Evolutionary conservation across 176 grass and related monocot species (phyloP).

Genomic region (Chloris gayana): DNA sequence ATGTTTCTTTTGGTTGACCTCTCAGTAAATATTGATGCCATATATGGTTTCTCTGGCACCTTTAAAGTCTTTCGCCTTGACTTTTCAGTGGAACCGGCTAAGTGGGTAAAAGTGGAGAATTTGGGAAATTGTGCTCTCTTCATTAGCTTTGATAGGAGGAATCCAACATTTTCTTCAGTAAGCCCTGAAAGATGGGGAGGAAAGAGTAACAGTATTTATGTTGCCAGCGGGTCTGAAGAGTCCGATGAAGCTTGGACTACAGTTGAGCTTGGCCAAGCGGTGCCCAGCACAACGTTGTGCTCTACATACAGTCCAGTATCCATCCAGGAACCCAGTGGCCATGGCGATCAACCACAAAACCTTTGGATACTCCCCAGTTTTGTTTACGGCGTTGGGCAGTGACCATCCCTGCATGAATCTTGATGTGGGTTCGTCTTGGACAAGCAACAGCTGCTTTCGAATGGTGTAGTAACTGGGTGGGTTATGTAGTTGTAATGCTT

Average conservation of each 20-base stretch:
- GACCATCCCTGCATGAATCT: neutral
- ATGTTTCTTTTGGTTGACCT: conserved; percentile 54
- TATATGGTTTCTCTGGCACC: conserved; percentile 3
- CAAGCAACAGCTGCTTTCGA: neutral
- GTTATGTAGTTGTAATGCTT: neutral
- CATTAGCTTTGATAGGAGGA: conserved; percentile 19
- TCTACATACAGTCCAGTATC: neutral
- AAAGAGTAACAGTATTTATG: conserved; percentile 55
- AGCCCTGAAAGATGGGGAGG: conserved; percentile 70
- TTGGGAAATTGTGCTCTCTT: conserved; percentile 57
- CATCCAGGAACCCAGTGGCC: neutral
- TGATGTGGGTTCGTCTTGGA: neutral
- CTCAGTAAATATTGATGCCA: neutral
- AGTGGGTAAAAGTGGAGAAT: conserved; percentile 44
- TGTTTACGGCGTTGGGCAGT: neutral
- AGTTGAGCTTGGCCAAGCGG: conserved; percentile 21
- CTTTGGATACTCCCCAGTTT: conserved; percentile 45
- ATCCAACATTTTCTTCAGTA: conserved; percentile 46
- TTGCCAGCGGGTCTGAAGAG: neutral
- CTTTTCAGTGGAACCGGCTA: conserved; percentile 30
- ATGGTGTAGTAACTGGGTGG: neutral
- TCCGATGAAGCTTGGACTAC: conserved; percentile 25
- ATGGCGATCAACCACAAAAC: neutral
- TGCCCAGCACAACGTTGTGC: neutral
- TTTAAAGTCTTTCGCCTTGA: conserved; percentile 41